Evolutionary conservation across 1,284 basidiomycete genomes (phyloP).

Genomic region (Anthracocystis panici-leucophaei): DNA sequence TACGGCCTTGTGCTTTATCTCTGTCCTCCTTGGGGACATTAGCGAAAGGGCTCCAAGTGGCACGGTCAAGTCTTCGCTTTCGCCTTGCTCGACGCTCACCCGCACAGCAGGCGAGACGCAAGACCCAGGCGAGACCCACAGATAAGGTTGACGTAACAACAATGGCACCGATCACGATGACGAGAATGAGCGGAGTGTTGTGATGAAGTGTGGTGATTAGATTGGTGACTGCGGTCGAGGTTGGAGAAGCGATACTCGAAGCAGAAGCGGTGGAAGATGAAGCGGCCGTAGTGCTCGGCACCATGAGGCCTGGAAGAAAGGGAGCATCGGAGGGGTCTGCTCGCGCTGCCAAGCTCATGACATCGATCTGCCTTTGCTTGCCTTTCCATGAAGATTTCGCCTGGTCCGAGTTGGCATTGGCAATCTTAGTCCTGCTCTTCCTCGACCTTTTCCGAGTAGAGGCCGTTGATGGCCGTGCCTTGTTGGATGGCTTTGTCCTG

Average conservation of each 20-base stretch:
- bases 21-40: background rate
- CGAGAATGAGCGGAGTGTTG: slow-evolving; percentile 48
- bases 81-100: slow-evolving; percentile 23
- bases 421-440: background rate
- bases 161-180: slow-evolving; percentile 51
- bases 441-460: slow-evolving; percentile 5
- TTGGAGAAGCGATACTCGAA: slow-evolving; percentile 11
- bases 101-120: slow-evolving; percentile 40
- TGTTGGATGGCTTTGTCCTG: slow-evolving; percentile 8
- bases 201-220: slow-evolving; percentile 31
- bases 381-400: slow-evolving; percentile 2
- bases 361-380: slow-evolving; percentile 17
- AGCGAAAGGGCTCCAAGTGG: slow-evolving; percentile 31
- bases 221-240: slow-evolving; percentile 11
- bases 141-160: slow-evolving; percentile 39
- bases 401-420: background rate
- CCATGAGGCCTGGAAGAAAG: slow-evolving; percentile 12
- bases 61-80: slow-evolving; percentile 26
- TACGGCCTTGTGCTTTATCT: slow-evolving; percentile 8
- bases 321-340: slow-evolving; percentile 6
- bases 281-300: slow-evolving; percentile 2
- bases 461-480: slow-evolving; percentile 4
- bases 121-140: slow-evolving; percentile 48
- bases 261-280: background rate
- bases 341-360: background rate